Percentiles rank a stretch among this genome's conserved stretches.
Conservation (phyloP, 2,329 filamentous ascomycete species). For the Fusarium falciforme region DNA sequence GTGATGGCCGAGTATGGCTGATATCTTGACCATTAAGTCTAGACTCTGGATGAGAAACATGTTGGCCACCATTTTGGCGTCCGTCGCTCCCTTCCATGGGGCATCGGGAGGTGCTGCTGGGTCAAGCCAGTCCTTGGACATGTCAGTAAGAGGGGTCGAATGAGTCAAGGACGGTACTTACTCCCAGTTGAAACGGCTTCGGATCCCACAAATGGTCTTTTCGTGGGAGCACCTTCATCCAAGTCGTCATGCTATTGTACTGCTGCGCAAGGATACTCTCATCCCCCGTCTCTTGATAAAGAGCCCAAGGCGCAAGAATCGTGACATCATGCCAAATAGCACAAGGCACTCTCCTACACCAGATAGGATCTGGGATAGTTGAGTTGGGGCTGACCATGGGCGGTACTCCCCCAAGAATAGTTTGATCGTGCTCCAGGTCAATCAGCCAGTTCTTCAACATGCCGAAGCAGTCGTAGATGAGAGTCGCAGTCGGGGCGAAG, state of each 20-base stretch:
- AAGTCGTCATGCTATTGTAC: constrained; percentile 52
- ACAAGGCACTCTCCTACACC: constrained; percentile 30
- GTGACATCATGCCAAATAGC: constrained; percentile 57
- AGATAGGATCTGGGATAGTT: constrained; percentile 1
- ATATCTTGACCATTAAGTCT: constrained; percentile 49
- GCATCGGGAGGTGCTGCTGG: constrained; percentile 51
- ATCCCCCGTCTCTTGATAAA: constrained; percentile 54
- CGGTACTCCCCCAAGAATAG: constrained; percentile 12
- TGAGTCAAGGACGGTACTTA: not conserved
- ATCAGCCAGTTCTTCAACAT: constrained; percentile 55
- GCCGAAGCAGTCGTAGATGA: constrained; percentile 61
- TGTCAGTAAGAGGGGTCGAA: not conserved
- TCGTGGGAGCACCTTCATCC: constrained; percentile 49
- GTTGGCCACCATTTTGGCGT: constrained; percentile 55
- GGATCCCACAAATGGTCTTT: constrained; percentile 52
- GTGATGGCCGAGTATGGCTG: constrained; percentile 43
- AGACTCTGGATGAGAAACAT: constrained; percentile 59
- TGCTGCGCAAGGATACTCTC: constrained; percentile 49
- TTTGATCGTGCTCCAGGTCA: constrained; percentile 22
- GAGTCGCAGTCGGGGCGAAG: constrained; percentile 62
- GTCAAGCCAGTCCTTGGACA: constrained; percentile 59
- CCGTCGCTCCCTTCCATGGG: constrained; percentile 53
- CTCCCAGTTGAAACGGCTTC: not conserved
- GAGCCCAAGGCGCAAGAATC: constrained; percentile 52
- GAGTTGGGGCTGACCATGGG: constrained; percentile 27